These are phyloP conservation scores for Carex sylvatica DNA, from an alignment of 202 grass and related monocot genomes.

Conservation along the genomic window DNA sequence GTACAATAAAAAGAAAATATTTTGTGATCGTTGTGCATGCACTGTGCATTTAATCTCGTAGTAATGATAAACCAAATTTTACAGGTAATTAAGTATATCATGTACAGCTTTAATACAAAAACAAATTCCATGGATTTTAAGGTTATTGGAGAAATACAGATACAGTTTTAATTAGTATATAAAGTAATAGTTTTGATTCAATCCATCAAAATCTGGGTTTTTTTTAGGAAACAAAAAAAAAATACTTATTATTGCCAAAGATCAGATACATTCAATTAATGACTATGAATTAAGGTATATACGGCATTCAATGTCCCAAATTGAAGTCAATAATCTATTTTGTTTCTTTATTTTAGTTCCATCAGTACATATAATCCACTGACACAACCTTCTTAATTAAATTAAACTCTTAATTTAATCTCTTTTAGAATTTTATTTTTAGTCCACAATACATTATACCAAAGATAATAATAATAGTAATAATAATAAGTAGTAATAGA, in stretches of 20 bases:
- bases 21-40: not conserved
- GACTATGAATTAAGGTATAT: not conserved
- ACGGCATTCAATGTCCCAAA: not conserved
- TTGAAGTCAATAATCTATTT: not conserved
- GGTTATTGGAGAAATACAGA: not conserved
- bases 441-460: not conserved
- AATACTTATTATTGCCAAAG: not conserved
- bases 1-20: not conserved
- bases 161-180: not conserved
- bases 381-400: not conserved
- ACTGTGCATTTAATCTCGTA: constrained; percentile 13
- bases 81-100: not conserved
- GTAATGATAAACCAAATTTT: constrained; percentile 15
- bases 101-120: not conserved
- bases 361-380: not conserved
- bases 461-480: no score
- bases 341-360: not conserved
- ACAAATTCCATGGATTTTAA: constrained; percentile 12
- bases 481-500: no score
- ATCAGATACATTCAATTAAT: not conserved
- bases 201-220: not conserved
- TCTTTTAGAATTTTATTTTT: not conserved
- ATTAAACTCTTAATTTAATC: not conserved
- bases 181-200: not conserved
- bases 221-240: not conserved